Conservation (phyloP, 1,284 basidiomycete species). For the Ustilago esculenta region DNA sequence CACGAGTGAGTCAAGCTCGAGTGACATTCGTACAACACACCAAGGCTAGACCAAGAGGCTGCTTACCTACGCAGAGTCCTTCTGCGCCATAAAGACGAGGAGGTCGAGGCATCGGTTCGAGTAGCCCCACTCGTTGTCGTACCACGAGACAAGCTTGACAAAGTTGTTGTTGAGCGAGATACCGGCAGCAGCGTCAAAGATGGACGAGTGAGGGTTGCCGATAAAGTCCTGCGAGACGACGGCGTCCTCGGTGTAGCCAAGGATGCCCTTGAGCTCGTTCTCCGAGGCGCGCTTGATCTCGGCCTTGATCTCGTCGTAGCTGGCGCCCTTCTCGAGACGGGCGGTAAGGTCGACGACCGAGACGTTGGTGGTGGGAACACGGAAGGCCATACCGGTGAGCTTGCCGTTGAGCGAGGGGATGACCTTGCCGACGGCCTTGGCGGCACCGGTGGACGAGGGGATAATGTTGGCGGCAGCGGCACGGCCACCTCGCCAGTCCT, state of each 20-base stretch:
- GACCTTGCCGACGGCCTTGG: slow-evolving; percentile 98
- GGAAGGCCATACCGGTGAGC: slow-evolving; percentile 93
- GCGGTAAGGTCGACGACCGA: slow-evolving; percentile 98
- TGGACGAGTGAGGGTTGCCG: slow-evolving; percentile 75
- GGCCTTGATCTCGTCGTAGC: slow-evolving; percentile 91
- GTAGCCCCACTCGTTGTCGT: slow-evolving; percentile 90
- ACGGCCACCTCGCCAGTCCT: slow-evolving; percentile 85
- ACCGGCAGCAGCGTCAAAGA: slow-evolving; percentile 85
- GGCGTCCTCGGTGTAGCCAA: slow-evolving; percentile 93
- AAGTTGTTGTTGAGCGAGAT: slow-evolving; percentile 93
- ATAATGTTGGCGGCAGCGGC: slow-evolving; percentile 98
- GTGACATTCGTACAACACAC: too few relatives aligned
- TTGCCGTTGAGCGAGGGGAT: slow-evolving; percentile 97
- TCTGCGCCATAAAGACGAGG: slow-evolving; percentile 81
- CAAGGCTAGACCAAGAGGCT: slow-evolving; percentile 4
- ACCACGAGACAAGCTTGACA: slow-evolving; percentile 93
- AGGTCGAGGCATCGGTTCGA: slow-evolving; percentile 93
- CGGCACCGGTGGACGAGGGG: slow-evolving; percentile 97
- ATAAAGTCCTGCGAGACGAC: slow-evolving; percentile 77
- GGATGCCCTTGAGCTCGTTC: slow-evolving; percentile 78
- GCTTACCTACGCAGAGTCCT: slow-evolving; percentile 63
- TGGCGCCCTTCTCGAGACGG: slow-evolving; percentile 82
- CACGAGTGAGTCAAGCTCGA: too few relatives aligned
- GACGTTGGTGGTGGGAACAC: slow-evolving; percentile 94
- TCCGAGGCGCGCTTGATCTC: slow-evolving; percentile 84